Base-by-base conservation (phyloP, 139 green algal species). In the Chlamydomonas eustigma region DNA sequence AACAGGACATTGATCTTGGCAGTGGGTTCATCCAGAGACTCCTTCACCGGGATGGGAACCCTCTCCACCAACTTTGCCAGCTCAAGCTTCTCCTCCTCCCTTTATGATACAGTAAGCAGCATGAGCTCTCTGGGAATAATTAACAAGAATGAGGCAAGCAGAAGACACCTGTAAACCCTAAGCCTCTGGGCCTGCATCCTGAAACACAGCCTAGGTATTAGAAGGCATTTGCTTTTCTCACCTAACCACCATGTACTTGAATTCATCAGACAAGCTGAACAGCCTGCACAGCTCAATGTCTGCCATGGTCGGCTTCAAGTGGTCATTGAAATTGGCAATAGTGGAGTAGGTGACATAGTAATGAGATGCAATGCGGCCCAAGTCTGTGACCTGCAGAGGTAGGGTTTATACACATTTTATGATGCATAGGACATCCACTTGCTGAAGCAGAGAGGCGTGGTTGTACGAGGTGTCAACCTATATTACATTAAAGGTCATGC, bases 171-270 rank as follows among this genome's bases (percentile, higher is more conserved):
- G n/a, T n/a, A n/a, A n/a, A n/a, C n/a, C n/a, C n/a, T n/a, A n/a
- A n/a, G n/a, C n/a, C n/a, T n/a, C n/a, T n/a, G n/a, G n/a, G n/a
- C n/a, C n/a, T n/a, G n/a, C n/a, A 63, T 24, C 18, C 50, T 28
- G 22, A 63, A 18, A 63, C 50, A 63, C 50, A 63, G 22, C 50
- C 18, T 24, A 63, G 22, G 24, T 24, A 63, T 24, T 28, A 18
- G n/a, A n/a, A n/a, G 98, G 94, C 75, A 98, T 73, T 89, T 99
- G 98, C 89, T 99, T 95, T 80, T 99, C 95, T 78, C 98, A 93
- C 0, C 95, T 84, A 70, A 98, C 95, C 51, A 73, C 24, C 66
- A 74, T 74, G 66, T 74, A 86, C 85, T 88, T 92, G 88, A 93
- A 97, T 81, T 98, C 94, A 64, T 98, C 94, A 0, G 88, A 88